Evolutionary conservation across 768 basidiomycete species (phyloP).

Genomic region (Gloeophyllum trabeum): DNA sequence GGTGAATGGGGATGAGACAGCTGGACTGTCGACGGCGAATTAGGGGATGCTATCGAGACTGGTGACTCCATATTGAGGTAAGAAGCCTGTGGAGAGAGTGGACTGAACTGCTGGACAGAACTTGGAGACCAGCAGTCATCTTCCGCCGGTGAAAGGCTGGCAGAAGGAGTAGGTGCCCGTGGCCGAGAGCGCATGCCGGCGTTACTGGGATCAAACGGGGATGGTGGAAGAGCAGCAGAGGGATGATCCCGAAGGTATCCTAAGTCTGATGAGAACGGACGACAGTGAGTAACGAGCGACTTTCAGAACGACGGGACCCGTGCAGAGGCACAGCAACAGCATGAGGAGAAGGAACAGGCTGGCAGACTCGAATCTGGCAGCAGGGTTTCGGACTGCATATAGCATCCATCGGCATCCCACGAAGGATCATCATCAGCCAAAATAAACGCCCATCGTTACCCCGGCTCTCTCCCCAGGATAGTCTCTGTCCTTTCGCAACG

Average conservation of each 20-base stretch:
- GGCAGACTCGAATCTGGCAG: neutral
- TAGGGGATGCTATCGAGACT: conserved; percentile 11
- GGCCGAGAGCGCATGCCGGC: conserved; percentile 20
- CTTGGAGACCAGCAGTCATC: conserved; percentile 16
- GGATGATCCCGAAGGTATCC: conserved; percentile 16
- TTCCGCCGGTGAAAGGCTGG: conserved; percentile 10
- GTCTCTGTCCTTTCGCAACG: too few relatives aligned
- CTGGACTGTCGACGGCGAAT: conserved; percentile 9
- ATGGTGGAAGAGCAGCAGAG: conserved; percentile 19
- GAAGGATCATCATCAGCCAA: neutral
- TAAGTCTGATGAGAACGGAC: neutral
- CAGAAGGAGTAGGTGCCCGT: conserved; percentile 28
- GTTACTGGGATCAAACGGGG: conserved; percentile 20
- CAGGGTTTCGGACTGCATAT: neutral
- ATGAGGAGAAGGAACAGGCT: neutral
- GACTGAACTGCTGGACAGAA: conserved; percentile 10
- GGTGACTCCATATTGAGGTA: conserved; percentile 16
- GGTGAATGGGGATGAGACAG: conserved; percentile 19
- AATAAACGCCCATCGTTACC: neutral
- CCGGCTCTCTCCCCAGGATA: neutral
- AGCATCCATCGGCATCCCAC: neutral
- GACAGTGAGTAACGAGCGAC: neutral
- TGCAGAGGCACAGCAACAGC: neutral
- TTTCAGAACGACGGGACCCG: neutral
- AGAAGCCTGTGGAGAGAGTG: conserved; percentile 16